Evolutionary conservation across 2,329 filamentous ascomycete species (phyloP).

Genomic region (Penicillium sclerotiorum): DNA sequence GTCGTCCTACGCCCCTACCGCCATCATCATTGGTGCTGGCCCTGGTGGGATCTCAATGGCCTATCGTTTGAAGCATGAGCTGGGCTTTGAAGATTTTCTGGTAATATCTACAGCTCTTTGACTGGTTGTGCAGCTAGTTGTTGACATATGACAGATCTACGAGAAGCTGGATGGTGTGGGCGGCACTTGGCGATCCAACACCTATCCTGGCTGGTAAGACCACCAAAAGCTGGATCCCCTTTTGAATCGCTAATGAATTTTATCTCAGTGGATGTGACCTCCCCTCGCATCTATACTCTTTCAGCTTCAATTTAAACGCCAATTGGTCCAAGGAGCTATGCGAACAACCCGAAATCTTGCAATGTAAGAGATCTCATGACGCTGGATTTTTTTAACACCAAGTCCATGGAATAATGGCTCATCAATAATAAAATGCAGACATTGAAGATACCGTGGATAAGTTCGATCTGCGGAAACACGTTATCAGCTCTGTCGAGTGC

Average conservation of each 20-base stretch:
- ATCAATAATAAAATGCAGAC: no score
- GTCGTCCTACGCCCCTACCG: not conserved
- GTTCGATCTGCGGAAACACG: conserved; percentile 30
- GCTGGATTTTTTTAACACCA: no score
- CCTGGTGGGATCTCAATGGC: not conserved
- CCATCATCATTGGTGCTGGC: conserved; percentile 4
- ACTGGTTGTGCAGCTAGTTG: no score
- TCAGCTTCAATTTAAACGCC: conserved; percentile 42
- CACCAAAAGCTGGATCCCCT: no score
- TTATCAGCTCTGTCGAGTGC: conserved; percentile 25
- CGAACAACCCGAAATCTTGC: conserved; percentile 38
- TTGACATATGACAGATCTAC: no score
- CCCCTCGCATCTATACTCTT: conserved; percentile 39
- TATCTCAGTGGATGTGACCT: conserved; percentile 26
- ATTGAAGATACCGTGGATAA: conserved; percentile 36
- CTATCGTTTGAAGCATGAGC: conserved; percentile 11
- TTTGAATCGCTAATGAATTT: not conserved
- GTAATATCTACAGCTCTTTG: no score
- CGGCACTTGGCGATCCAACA: conserved; percentile 12
- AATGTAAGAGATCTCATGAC: no score
- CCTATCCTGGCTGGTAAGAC: conserved; percentile 14
- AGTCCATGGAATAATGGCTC: no score
- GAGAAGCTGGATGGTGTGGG: conserved; percentile 15
- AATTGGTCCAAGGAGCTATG: conserved; percentile 38
- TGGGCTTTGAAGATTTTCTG: not conserved